Conservation (phyloP, 2,329 filamentous ascomycete species). For the Ophiostoma tasmaniense region DNA sequence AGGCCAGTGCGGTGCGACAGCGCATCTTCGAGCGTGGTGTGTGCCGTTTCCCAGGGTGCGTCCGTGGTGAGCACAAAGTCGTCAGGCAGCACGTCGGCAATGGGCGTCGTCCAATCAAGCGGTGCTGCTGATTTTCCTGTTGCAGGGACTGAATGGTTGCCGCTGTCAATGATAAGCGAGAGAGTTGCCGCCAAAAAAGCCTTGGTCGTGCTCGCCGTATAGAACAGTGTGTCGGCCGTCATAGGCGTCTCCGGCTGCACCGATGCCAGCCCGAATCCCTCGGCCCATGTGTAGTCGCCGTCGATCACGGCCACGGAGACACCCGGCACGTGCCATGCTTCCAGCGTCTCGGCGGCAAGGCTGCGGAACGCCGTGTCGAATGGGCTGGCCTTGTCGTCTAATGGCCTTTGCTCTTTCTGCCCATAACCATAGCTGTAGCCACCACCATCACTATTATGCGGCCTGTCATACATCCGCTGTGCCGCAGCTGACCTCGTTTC, state of each 20-base stretch:
- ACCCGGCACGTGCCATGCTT: conserved; percentile 39
- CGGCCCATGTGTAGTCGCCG: conserved; percentile 33
- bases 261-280: conserved; percentile 36
- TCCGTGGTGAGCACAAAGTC: conserved; percentile 40
- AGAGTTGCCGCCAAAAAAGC: conserved; percentile 43
- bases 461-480: background rate
- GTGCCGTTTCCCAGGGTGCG: conserved; percentile 31
- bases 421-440: no score
- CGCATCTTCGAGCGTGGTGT: conserved; percentile 45
- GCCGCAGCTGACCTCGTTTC: background rate
- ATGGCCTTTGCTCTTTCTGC: background rate
- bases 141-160: conserved; percentile 26
- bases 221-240: conserved; percentile 43
- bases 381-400: conserved; percentile 6
- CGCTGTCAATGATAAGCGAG: conserved; percentile 38
- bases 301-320: conserved; percentile 41
- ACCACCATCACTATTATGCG: background rate
- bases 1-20: conserved; percentile 44
- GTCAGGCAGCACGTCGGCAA: conserved; percentile 38
- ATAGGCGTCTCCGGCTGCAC: conserved; percentile 32
- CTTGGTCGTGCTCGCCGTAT: conserved; percentile 47
- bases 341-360: conserved; percentile 17
- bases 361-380: conserved; percentile 17
- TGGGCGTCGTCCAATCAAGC: conserved; percentile 38
- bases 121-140: no score